These are phyloP conservation scores for Fusarium mangiferae DNA, from an alignment of 2,329 filamentous ascomycete genomes.

Conservation along the genomic window DNA sequence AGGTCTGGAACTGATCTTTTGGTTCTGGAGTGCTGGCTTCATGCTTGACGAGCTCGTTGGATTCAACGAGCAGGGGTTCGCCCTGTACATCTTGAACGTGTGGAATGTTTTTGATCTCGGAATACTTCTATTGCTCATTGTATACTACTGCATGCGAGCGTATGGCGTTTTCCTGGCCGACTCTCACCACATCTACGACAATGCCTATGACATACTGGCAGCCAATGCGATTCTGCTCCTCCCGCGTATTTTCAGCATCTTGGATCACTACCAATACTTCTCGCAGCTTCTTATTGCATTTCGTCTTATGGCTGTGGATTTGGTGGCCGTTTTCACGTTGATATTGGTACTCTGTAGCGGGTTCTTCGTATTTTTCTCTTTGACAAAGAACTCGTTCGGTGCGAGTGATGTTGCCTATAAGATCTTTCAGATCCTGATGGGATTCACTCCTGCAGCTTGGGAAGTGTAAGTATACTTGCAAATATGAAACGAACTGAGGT, in stretches of 20 bases:
- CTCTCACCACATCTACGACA: constrained; percentile 77
- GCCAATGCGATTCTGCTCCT: constrained; percentile 90
- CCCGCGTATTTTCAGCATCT: constrained; percentile 88
- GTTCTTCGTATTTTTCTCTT: constrained; percentile 93
- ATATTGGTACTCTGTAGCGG: constrained; percentile 91
- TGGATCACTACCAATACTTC: constrained; percentile 97
- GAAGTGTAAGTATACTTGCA: constrained; percentile 68
- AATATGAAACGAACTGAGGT: not conserved
- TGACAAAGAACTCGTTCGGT: constrained; percentile 78
- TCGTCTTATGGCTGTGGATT: constrained; percentile 89
- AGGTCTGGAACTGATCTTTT: constrained; percentile 86
- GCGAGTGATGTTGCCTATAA: constrained; percentile 84
- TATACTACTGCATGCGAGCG: constrained; percentile 89
- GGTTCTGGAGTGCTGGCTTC: constrained; percentile 97
- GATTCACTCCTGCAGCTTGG: constrained; percentile 95
- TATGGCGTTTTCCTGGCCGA: constrained; percentile 88
- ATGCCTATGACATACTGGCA: constrained; percentile 94
- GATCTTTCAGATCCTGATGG: constrained; percentile 94
- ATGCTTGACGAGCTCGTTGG: constrained; percentile 97
- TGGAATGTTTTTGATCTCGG: constrained; percentile 97
- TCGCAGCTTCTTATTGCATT: constrained; percentile 95
- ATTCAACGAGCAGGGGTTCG: constrained; percentile 96
- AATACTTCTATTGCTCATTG: constrained; percentile 84
- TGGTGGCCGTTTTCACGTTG: constrained; percentile 84
- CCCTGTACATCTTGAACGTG: constrained; percentile 95